Evolutionary conservation across 2,329 filamentous ascomycete genomes (phyloP), one percentile per base, ranked within the genome.

Genomic region (Incumbomyces lentus): DNA sequence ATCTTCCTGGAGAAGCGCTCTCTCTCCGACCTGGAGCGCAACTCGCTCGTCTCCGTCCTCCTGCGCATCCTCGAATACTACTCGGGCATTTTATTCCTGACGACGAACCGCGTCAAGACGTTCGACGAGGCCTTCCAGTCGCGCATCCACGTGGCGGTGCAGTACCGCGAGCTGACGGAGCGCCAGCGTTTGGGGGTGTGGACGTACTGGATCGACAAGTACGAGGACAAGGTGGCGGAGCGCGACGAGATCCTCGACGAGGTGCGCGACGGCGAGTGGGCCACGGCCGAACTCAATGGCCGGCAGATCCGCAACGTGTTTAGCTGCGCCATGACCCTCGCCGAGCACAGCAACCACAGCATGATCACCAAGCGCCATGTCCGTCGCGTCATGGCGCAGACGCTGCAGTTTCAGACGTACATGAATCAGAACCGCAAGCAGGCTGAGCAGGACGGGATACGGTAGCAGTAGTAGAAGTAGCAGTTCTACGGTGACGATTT

Each of bases 21-120:
- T 39, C 80, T 87, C 58, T 81, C 86, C 52, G 86, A 93, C 57
- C 82, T 93, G 43, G 82, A 88, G 60, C 81, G 87, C 49, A 94
- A 94, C 57, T 83, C 84, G 0, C 76, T 92, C 1, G 88, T 94
- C 43, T 86, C 81, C 61, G 86, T 94, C 57, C 95, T 95, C 70
- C 69, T 95, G 2, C 80, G 87, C 0, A 73, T 90, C 47, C 72
- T 95, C 0, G 88, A 95, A 64, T 95, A 94, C 37, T 58, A 50
- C 32, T 47, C 55, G 19, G 53, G 53, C 3, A 57, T 58, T 35
- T 32, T 56, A 13, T 50, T 58, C 13, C 43, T 55, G n/a, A 58
- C 55, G 12, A 52, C 49, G 7, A 58, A 55, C 36, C 50, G 58
- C 35, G 53, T 60, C n/a, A 52, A 53, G 18, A 52, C 48, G 31